These are phyloP conservation scores for Taiozyma sp. DNA, from an alignment of 1,139 yeast genomes.

Conservation along the genomic window DNA sequence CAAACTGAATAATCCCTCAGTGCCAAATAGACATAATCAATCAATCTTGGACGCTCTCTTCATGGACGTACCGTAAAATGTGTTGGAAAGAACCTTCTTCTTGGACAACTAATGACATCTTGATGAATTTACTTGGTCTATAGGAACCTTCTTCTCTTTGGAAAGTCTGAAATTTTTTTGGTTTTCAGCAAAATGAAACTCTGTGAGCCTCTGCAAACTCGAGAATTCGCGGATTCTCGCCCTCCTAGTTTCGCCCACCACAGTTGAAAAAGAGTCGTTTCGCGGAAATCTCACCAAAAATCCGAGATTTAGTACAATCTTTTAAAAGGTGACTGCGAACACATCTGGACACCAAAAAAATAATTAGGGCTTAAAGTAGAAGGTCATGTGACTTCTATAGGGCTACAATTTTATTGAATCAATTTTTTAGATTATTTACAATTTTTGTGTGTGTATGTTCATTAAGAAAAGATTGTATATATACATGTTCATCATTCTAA, in stretches of 20 bases:
- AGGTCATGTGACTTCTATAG: not conserved
- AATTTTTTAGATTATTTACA: not conserved
- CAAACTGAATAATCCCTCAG: not conserved
- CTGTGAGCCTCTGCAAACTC: not conserved
- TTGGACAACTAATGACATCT: constrained; percentile 96
- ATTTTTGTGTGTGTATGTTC: not conserved
- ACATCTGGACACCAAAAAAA: not conserved
- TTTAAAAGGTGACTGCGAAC: not conserved
- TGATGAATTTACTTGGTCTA: constrained; percentile 17
- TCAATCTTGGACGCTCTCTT: not conserved
- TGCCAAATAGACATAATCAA: not conserved
- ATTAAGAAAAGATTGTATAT: not conserved
- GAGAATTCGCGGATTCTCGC: not conserved
- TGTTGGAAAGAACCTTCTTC: constrained; percentile 99
- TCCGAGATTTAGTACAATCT: not conserved
- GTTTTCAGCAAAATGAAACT: not conserved
- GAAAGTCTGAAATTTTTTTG: not conserved
- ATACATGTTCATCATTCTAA: not conserved
- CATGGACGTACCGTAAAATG: constrained; percentile 91
- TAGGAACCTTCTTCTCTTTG: not conserved
- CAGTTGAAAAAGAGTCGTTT: not conserved
- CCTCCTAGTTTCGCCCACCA: not conserved
- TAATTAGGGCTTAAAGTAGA: not conserved
- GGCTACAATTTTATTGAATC: not conserved
- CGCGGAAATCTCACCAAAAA: not conserved